A percentile compares a stretch with the other conserved stretches of the same genome.
Conservation (phyloP, 768 basidiomycete genomes). For the Psilocybe cyanescens region DNA sequence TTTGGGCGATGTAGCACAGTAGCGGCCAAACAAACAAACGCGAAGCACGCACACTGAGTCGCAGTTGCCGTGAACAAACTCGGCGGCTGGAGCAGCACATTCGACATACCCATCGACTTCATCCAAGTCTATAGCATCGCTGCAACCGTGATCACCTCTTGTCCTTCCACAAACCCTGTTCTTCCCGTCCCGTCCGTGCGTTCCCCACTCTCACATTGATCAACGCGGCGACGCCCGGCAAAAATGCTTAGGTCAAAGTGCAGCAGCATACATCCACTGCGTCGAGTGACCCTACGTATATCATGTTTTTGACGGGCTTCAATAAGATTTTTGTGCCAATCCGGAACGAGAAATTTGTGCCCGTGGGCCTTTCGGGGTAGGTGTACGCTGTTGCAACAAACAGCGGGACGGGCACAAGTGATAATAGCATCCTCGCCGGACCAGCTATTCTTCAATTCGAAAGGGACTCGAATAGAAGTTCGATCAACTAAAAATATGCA, state of each 20-base stretch:
- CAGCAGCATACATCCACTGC: background rate
- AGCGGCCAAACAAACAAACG: slow-evolving; percentile 59
- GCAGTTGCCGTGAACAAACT: slow-evolving; percentile 44
- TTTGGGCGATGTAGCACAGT: slow-evolving; percentile 31
- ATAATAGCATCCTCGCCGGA: slow-evolving; percentile 47
- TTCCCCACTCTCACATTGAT: slow-evolving; percentile 51
- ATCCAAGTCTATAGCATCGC: slow-evolving; percentile 40
- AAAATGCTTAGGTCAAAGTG: slow-evolving; percentile 13
- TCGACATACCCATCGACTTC: slow-evolving; percentile 37
- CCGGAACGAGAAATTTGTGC: slow-evolving; percentile 37
- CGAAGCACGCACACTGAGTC: slow-evolving; percentile 62
- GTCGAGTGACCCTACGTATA: slow-evolving; percentile 28
- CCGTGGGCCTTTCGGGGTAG: slow-evolving; percentile 41
- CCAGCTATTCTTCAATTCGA: slow-evolving; percentile 21
- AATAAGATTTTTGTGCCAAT: slow-evolving; percentile 35
- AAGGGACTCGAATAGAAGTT: slow-evolving; percentile 14
- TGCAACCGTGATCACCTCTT: slow-evolving; percentile 51
- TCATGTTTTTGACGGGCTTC: slow-evolving; percentile 50
- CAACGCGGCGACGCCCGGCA: slow-evolving; percentile 30
- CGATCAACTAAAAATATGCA: slow-evolving; percentile 1
- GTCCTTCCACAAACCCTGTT: slow-evolving; percentile 55
- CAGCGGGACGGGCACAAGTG: slow-evolving; percentile 31
- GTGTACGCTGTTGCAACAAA: slow-evolving; percentile 51
- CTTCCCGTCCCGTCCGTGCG: slow-evolving; percentile 47
- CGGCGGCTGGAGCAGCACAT: slow-evolving; percentile 53